These are phyloP conservation scores for Talaromyces sp. DNA, from an alignment of 2,329 filamentous ascomycete species.

Conservation along the genomic window DNA sequence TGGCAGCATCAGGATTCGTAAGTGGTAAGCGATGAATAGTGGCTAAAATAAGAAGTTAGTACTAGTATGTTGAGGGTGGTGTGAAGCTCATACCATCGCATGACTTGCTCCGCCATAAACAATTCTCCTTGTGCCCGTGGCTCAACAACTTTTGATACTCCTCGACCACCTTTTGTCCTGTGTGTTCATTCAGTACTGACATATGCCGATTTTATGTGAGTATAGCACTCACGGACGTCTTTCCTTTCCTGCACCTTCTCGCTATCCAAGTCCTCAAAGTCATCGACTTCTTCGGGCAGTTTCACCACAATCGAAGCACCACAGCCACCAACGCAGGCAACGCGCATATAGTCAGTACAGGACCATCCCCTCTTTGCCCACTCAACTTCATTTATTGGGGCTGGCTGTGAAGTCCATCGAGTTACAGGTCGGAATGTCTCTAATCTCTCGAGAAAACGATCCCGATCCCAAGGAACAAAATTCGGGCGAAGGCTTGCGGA, in stretches of 20 bases:
- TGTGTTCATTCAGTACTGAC: not conserved
- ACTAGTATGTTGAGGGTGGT: not conserved
- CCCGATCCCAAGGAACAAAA: constrained; percentile 83
- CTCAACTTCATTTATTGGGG: constrained; percentile 79
- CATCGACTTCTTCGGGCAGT: constrained; percentile 64
- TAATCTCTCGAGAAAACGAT: constrained; percentile 74
- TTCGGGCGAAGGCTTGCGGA: constrained; percentile 53
- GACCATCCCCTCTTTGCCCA: constrained; percentile 95
- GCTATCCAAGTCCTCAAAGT: constrained; percentile 44
- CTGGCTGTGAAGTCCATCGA: constrained; percentile 89
- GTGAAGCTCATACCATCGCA: constrained; percentile 66
- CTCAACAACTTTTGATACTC: constrained; percentile 72
- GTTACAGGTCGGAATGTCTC: constrained; percentile 88
- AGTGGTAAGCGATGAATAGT: constrained; percentile 66
- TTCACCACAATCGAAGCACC: constrained; percentile 80
- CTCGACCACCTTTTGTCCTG: constrained; percentile 66
- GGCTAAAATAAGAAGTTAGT: constrained; percentile 38
- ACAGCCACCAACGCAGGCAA: constrained; percentile 77
- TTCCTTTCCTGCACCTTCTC: constrained; percentile 42
- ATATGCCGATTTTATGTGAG: not conserved
- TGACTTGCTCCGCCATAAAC: constrained; percentile 81
- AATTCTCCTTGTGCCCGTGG: constrained; percentile 73
- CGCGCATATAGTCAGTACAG: constrained; percentile 77
- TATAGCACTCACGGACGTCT: constrained; percentile 41
- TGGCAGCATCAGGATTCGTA: constrained; percentile 57